phyloP scores from a whole-genome alignment of 192 early-diverging fungal species.

The Chytriomyces hyalinus region DNA sequence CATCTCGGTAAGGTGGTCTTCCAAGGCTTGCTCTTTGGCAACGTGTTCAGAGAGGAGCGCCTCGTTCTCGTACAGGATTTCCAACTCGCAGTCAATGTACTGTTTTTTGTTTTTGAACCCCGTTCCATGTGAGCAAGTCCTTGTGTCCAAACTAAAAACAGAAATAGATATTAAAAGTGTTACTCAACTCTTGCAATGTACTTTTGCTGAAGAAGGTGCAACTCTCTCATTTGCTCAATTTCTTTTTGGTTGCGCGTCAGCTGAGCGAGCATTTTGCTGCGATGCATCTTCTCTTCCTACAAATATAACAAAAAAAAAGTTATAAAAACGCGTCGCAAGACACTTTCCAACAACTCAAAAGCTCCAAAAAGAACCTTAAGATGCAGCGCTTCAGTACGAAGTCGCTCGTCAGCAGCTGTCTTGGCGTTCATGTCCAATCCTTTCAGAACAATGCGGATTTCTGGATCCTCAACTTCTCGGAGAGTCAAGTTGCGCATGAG shows the following conservation, averaged over 20 bases:
- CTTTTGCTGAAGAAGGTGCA: slow-evolving; percentile 16
- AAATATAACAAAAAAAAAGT: not conserved
- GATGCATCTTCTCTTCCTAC: slow-evolving; percentile 9
- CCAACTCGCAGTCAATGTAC: slow-evolving; percentile 29
- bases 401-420: not conserved
- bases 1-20: not conserved
- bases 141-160: not conserved
- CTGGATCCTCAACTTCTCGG: slow-evolving; percentile 29
- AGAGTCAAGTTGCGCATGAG: slow-evolving; percentile 22
- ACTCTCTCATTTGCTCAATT: slow-evolving; percentile 26
- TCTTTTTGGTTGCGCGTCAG: slow-evolving; percentile 25
- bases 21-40: slow-evolving; percentile 15
- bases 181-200: slow-evolving; percentile 18
- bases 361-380: not conserved
- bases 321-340: slow-evolving; percentile 4
- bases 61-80: slow-evolving; percentile 25
- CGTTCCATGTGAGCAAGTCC: not conserved
- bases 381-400: not conserved
- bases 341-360: not conserved
- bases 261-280: not conserved
- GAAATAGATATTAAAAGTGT: not conserved
- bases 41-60: slow-evolving; percentile 18
- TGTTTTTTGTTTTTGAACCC: not conserved
- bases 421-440: slow-evolving; percentile 14
- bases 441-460: slow-evolving; percentile 28